These are phyloP conservation scores for Hyaloperonospora arabidopsidis DNA, from an alignment of 352 stramenopile genomes.

Conservation along the genomic window DNA sequence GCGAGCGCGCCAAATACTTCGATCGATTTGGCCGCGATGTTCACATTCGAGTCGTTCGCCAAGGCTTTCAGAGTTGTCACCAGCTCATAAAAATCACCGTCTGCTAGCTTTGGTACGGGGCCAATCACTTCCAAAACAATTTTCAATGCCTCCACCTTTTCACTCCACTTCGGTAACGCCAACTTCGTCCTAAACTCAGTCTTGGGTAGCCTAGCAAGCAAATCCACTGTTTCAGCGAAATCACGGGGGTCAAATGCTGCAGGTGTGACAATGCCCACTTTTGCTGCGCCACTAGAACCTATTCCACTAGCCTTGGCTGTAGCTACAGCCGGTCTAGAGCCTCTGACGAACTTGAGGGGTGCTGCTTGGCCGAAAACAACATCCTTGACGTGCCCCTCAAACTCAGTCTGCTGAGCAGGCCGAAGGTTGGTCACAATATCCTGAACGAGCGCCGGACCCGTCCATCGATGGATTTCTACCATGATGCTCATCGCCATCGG, in stretches of 20 bases:
- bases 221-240: slow-evolving; percentile 79
- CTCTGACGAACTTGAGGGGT: slow-evolving; percentile 63
- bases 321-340: slow-evolving; percentile 35
- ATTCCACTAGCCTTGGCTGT: slow-evolving; percentile 11
- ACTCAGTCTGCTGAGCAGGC: slow-evolving; percentile 79
- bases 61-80: slow-evolving; percentile 76
- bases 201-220: slow-evolving; percentile 69
- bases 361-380: slow-evolving; percentile 51
- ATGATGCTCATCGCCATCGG: slow-evolving; percentile 72
- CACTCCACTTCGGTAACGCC: slow-evolving; percentile 73
- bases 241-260: slow-evolving; percentile 66
- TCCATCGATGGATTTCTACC: slow-evolving; percentile 78
- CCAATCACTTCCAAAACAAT: slow-evolving; percentile 81
- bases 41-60: slow-evolving; percentile 81
- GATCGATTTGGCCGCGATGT: slow-evolving; percentile 80
- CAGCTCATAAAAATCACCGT: slow-evolving; percentile 82
- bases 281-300: slow-evolving; percentile 6
- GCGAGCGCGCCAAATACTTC: slow-evolving; percentile 73
- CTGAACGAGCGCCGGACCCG: slow-evolving; percentile 58
- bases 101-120: slow-evolving; percentile 75
- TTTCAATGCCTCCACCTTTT: slow-evolving; percentile 80
- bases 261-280: slow-evolving; percentile 7
- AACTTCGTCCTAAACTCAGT: slow-evolving; percentile 78
- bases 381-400: slow-evolving; percentile 70
- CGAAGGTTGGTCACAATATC: slow-evolving; percentile 77